Percentiles rank a stretch among this genome's conserved stretches.
These are phyloP conservation scores for Starmerella roubikii DNA, from an alignment of 805 yeast genomes.

Conservation along the genomic window DNA sequence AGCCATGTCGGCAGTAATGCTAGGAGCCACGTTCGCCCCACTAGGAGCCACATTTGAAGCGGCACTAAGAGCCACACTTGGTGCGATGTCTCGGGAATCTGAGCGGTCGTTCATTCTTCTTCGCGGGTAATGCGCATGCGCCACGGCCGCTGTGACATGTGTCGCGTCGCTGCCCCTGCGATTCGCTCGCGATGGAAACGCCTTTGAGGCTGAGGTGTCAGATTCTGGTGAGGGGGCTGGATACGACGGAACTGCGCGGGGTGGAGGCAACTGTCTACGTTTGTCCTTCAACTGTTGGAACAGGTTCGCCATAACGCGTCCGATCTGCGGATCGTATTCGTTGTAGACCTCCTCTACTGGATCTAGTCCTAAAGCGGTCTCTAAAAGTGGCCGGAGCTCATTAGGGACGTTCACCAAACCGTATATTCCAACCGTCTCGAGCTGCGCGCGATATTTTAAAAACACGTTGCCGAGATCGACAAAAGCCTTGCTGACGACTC, in stretches of 20 bases:
- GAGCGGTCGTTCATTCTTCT: too few species aligned
- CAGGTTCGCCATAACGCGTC: constrained; percentile 71
- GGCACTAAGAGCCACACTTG: too few species aligned
- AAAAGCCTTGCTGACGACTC: constrained; percentile 76
- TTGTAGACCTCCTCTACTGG: constrained; percentile 78
- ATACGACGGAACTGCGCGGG: background rate
- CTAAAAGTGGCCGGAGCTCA: constrained; percentile 62
- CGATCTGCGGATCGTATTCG: constrained; percentile 63
- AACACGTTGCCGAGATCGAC: constrained; percentile 90
- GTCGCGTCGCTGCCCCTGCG: too few species aligned
- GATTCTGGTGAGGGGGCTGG: too few species aligned
- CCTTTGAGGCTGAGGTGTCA: too few species aligned
- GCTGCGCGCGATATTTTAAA: constrained; percentile 70
- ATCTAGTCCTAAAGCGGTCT: constrained; percentile 69
- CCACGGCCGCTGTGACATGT: too few species aligned
- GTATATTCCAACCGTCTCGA: constrained; percentile 54
- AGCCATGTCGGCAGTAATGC: too few species aligned
- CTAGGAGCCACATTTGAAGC: too few species aligned
- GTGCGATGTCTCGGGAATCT: too few species aligned
- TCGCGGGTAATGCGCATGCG: too few species aligned
- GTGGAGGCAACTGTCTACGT: constrained; percentile 2
- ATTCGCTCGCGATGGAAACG: too few species aligned
- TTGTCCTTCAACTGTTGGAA: constrained; percentile 56
- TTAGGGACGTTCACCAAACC: constrained; percentile 88
- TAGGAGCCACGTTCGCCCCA: too few species aligned